Percentiles rank a stretch among this genome's conserved stretches.
Conservation (phyloP, 1,139 yeast species). For the Pichia inconspicua region DNA sequence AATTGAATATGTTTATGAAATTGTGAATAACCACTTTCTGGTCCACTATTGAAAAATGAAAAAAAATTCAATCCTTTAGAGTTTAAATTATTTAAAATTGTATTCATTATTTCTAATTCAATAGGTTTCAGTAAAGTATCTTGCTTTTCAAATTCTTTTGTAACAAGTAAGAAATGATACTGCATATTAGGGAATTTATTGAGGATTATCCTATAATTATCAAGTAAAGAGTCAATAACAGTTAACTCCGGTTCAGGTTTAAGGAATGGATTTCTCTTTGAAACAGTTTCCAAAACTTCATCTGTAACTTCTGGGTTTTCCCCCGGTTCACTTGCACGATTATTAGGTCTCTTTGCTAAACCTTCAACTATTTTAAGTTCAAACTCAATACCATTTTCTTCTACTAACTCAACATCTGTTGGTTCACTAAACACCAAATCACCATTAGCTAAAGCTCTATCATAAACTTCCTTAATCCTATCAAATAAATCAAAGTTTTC, state of each 20-base stretch:
- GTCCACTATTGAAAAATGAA: slow-evolving; percentile 86
- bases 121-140: slow-evolving; percentile 58
- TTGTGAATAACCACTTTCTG: slow-evolving; percentile 84
- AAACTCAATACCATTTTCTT: slow-evolving; percentile 21
- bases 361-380: slow-evolving; percentile 27
- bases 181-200: slow-evolving; percentile 84
- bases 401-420: slow-evolving; percentile 18
- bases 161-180: slow-evolving; percentile 69
- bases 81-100: slow-evolving; percentile 38
- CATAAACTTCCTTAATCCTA: slow-evolving; percentile 15
- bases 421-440: slow-evolving; percentile 21
- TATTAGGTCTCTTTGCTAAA: slow-evolving; percentile 26
- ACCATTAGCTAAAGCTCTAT: slow-evolving; percentile 17
- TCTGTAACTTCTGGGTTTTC: slow-evolving; percentile 26
- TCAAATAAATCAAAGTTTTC: slow-evolving; percentile 13
- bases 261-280: slow-evolving; percentile 60
- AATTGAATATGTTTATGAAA: slow-evolving; percentile 90
- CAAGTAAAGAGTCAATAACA: slow-evolving; percentile 46
- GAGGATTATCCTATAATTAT: slow-evolving; percentile 57
- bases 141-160: slow-evolving; percentile 67
- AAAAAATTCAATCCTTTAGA: slow-evolving; percentile 37
- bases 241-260: slow-evolving; percentile 74
- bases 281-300: slow-evolving; percentile 26
- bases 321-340: slow-evolving; percentile 28
- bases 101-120: slow-evolving; percentile 55